Percentiles rank a stretch among this genome's conserved stretches.
phyloP scores from a whole-genome alignment of 1,139 yeast genomes.

The Candida sanyaensis region DNA sequence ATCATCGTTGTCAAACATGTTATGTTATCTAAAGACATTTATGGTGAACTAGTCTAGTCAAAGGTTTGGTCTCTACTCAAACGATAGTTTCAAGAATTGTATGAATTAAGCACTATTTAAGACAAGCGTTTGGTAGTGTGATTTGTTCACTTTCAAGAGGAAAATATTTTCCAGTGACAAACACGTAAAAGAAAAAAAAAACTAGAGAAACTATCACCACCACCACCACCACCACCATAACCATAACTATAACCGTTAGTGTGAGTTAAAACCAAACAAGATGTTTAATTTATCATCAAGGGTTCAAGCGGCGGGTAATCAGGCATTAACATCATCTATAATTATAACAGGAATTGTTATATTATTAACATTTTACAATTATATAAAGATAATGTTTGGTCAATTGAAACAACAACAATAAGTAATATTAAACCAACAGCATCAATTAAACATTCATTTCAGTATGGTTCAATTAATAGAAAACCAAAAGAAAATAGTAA shows the following conservation, averaged over 20 bases:
- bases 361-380: slow-evolving; percentile 53
- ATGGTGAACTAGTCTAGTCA: too few relatives aligned
- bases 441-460: slow-evolving; percentile 61
- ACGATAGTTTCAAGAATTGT: too few relatives aligned
- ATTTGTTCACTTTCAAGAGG: too few relatives aligned
- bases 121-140: too few relatives aligned
- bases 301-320: slow-evolving; percentile 57
- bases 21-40: too few relatives aligned
- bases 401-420: slow-evolving; percentile 40
- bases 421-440: slow-evolving; percentile 42
- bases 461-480: slow-evolving; percentile 70
- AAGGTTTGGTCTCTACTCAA: too few relatives aligned
- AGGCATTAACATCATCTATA: slow-evolving; percentile 54
- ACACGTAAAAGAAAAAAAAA: neutral
- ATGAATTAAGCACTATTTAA: too few relatives aligned
- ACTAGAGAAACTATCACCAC: neutral
- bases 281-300: slow-evolving; percentile 46
- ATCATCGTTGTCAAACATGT: too few relatives aligned
- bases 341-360: slow-evolving; percentile 48
- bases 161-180: too few relatives aligned
- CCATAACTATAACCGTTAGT: too few relatives aligned
- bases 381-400: slow-evolving; percentile 44
- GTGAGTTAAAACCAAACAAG: neutral
- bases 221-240: too few relatives aligned
- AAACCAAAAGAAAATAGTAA: slow-evolving; percentile 80